Base-by-base conservation (phyloP, 2,329 filamentous ascomycete species). In the Diaporthe capsici region DNA sequence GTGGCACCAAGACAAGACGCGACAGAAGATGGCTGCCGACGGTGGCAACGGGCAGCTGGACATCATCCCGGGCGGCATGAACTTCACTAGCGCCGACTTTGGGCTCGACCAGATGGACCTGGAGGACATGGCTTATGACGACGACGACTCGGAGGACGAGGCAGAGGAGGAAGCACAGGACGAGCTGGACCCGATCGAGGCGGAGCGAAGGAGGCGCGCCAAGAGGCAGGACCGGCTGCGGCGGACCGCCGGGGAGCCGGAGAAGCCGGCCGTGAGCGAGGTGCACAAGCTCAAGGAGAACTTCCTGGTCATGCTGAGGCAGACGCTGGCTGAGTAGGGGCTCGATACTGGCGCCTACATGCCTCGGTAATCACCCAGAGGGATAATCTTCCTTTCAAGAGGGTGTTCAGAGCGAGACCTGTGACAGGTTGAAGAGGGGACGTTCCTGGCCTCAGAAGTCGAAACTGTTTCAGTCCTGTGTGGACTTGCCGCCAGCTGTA, bases 11-110 rank as follows among this genome's bases (percentile, higher is more conserved):
- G 95, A 98, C 85, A 99, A 99, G 89, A 99, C 97, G 12, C 89
- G 96, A 72, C 97, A 98, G 86, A 99, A 99, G 89, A 98, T 99
- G 97, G 97, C 97, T 0, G 95, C 95, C 2, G 95, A 96, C 81
- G 92, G 92, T 4, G 88, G 83, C 9, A 88, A 88, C 8, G 86
- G 87, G 51, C 87, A 86, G 71, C 84, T 85, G 25, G 87, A 88
- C 37, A 84, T 89, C 74, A 84, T 86, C 71, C 88, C 89, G 9
- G 90, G 89, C 12, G 91, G 87, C 34, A 87, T 88, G 78, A 86
- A 84, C 20, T 97, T 98, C 86, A 92, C 90, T 81, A 93, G 93
- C 31, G 91, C 90, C 67, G 97, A 99, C 85, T 99, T 99, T 85
- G 97, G 97, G 0, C 87, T 99, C 28, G 92, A 98, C 82, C 91